Percentiles rank a stretch among this genome's conserved stretches.
Conservation (phyloP, 2,329 filamentous ascomycete species). For the Stachybotrys chlorohalonatus region DNA sequence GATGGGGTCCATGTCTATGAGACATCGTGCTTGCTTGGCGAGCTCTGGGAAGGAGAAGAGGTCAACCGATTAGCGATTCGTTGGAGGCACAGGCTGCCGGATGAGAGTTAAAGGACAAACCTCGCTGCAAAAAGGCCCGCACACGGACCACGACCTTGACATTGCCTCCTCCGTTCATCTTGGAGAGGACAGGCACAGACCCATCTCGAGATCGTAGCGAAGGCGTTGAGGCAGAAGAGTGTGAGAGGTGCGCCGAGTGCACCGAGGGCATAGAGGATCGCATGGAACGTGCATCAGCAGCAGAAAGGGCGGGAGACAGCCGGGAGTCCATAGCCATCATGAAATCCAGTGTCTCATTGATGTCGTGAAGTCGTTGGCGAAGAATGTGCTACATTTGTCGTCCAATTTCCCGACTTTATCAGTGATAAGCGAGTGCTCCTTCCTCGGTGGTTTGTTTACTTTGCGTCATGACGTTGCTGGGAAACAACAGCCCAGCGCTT, state of each 20-base stretch:
- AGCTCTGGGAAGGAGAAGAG: conserved; percentile 48
- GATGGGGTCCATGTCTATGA: conserved; percentile 83
- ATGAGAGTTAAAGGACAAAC: conserved; percentile 32
- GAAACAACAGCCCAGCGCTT: conserved; percentile 10
- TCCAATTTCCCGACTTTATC: not conserved
- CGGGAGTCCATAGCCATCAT: conserved; percentile 33
- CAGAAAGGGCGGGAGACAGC: conserved; percentile 10
- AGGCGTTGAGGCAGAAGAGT: conserved; percentile 68
- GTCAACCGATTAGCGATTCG: not conserved
- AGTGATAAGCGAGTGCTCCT: conserved; percentile 1
- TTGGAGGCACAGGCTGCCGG: not conserved
- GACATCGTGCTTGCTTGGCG: conserved; percentile 70
- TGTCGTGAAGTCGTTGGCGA: conserved; percentile 29
- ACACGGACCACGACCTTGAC: conserved; percentile 77
- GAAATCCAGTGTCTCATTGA: conserved; percentile 26
- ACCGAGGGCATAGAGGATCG: conserved; percentile 10
- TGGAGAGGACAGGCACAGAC: conserved; percentile 46
- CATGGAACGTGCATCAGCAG: conserved; percentile 30
- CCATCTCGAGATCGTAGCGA: conserved; percentile 67
- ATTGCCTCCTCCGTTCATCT: conserved; percentile 60
- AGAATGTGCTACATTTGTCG: conserved; percentile 28
- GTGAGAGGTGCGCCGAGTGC: conserved; percentile 7
- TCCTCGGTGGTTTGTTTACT: conserved; percentile 22
- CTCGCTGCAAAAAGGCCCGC: conserved; percentile 68
- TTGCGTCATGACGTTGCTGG: conserved; percentile 21